Evolutionary conservation across 2,329 filamentous ascomycete species (phyloP).

Genomic region (Aureobasidium sp.): DNA sequence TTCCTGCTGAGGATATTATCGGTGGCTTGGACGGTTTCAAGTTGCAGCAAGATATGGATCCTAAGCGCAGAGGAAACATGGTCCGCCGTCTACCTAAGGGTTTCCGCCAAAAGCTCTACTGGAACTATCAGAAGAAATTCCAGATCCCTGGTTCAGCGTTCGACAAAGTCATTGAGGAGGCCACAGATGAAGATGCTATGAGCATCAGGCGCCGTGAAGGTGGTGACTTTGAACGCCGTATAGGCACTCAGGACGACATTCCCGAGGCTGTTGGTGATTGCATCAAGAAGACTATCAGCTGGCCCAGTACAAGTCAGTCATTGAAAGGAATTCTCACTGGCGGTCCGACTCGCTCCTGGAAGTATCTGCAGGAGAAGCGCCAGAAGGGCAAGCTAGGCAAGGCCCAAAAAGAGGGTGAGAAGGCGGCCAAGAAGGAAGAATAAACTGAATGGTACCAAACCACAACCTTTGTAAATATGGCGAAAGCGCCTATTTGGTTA

Average conservation of each 20-base stretch:
- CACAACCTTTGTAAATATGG: neutral
- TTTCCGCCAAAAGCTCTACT: constrained; percentile 87
- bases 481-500: neutral
- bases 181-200: constrained; percentile 58
- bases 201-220: constrained; percentile 68
- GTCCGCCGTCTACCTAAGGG: constrained; percentile 79
- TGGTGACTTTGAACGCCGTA: constrained; percentile 77
- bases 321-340: constrained; percentile 77
- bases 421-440: constrained; percentile 8
- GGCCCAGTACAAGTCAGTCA: constrained; percentile 85
- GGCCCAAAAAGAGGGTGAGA: constrained; percentile 15
- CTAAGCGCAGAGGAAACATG: constrained; percentile 87
- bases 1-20: constrained; percentile 45
- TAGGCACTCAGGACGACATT: constrained; percentile 69
- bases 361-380: constrained; percentile 76
- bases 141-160: constrained; percentile 79
- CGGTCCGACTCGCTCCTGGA: constrained; percentile 60
- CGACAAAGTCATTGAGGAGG: constrained; percentile 72
- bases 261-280: constrained; percentile 63
- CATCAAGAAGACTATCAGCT: constrained; percentile 81
- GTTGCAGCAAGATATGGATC: constrained; percentile 87
- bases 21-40: constrained; percentile 55
- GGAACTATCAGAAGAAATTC: constrained; percentile 88
- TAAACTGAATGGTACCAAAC: neutral
- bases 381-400: constrained; percentile 32